Evolutionary conservation across 2,329 filamentous ascomycete species (phyloP), one percentile per base, ranked within the genome.

Genomic region (Xylaria sp.): DNA sequence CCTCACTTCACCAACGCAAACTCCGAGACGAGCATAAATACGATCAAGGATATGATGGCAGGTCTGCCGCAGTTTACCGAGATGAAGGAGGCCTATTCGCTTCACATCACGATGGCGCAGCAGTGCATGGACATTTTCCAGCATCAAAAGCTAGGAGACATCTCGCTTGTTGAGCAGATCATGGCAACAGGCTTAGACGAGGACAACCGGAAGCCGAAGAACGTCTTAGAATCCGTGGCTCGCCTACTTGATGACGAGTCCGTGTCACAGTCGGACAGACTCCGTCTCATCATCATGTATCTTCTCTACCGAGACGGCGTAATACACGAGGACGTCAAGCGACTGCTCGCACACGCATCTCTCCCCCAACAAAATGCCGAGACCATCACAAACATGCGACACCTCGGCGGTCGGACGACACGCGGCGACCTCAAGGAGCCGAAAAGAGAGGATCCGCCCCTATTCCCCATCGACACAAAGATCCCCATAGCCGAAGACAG

Each of bases 81-180:
- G 74, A 91, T 94, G 80, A 97, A 97, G 74, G 91, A 96, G 71
- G 88, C 91, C 1, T 99, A 97, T 74, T 94, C 92, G 0, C 78
- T 99, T 57, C 94, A 99, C 75, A 80, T 99, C 48, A 93, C 87
- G 66, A 97, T 99, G 93, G 94, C 94, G 1, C 90, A 97, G 72
- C 92, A 96, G 72, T 96, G 92, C 72, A 97, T 97, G 92, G 91
- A 91, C 67, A 84, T 90, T 44, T 99, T 99, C 69, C 87, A 96
- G 71, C 79, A 85, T 55, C 84, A 88, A 72, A 96, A 96, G 71
- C 80, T 99, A 5, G 83, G 89, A 5, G 94, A 99, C 70, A 80
- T 97, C 59, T 92, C 92, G 10, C 88, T 89, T 0, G 83, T 92
- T 4, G 94, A 99, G 75, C 94, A 97, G 80, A 91, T 86, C 34